Base-by-base conservation (phyloP, 345 rosid genomes). In the Brassica nigra region DNA sequence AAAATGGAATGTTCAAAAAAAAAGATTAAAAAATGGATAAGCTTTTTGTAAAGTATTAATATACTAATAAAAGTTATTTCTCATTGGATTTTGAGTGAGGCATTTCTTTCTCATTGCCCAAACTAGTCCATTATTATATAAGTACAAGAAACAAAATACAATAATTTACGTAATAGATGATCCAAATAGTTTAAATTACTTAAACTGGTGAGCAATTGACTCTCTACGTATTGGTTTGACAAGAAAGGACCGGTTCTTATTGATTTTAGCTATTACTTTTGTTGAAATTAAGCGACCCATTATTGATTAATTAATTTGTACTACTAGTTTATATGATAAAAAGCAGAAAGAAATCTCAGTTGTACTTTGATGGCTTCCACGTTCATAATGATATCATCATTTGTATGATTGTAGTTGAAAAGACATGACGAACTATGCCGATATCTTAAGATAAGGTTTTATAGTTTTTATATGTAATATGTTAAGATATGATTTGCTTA, bases 161-260 rank as follows among this genome's bases (percentile, higher is more conserved):
- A 42, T 49, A 49, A 16, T 14, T 49, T 54, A 66, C 81, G 73
- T 66, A 72, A 78, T 31, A 71, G 72, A 29, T 23, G 71, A 65
- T 72, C 77, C 34, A 71, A 71, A 44, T 78, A 55, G 82, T 66
- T 67, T 44, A 54, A 66, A 3, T 71, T 34, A 28, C 69, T 47
- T n/a, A 47, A 49, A 73, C 20, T 18, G 3, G 20, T 52, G 39
- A 67, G 78, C 78, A 73, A 33, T 73, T 61, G 82, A 74, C 82
- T 79, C 74, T 73, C 57, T 61, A 67, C 74, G 74, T 79, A 79
- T 59, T 73, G 27, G 74, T 73, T 79, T 79, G 82, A 79, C 78
- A 79, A 67, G 74, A 79, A 73, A 79, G 5, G 70, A 68, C 73
- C 55, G 37, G 59, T 78, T 72, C 68, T 73, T 18, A 27, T 23